phyloP scores from a whole-genome alignment of 1,284 basidiomycete species.

The Neolentinus lepideus region DNA sequence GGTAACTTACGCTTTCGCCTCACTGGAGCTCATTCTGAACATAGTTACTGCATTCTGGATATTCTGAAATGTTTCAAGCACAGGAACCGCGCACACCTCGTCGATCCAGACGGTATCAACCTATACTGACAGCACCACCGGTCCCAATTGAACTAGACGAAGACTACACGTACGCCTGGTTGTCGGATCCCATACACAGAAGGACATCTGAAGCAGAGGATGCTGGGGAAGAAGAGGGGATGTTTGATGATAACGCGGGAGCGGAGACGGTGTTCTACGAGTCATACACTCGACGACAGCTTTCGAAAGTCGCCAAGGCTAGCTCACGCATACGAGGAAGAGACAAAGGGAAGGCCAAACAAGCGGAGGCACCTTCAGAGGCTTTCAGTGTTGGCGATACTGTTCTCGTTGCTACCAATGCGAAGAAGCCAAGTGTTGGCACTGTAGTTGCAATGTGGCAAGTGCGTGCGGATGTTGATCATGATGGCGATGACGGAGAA shows the following conservation, averaged over 20 bases:
- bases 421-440: conserved; percentile 49
- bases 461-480: conserved; percentile 23
- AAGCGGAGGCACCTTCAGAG: conserved; percentile 15
- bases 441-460: conserved; percentile 66
- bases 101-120: conserved; percentile 48
- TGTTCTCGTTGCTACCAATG: conserved; percentile 50
- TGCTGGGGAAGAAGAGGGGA: conserved; percentile 16
- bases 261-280: conserved; percentile 22
- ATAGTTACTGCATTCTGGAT: too few relatives aligned
- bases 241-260: conserved; percentile 18
- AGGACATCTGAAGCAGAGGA: conserved; percentile 29
- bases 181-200: conserved; percentile 27
- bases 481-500: conserved; percentile 10
- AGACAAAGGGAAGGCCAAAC: conserved; percentile 12
- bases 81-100: conserved; percentile 20
- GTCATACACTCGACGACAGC: conserved; percentile 22
- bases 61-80: too few relatives aligned
- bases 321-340: conserved; percentile 12
- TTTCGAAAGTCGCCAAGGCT: conserved; percentile 13
- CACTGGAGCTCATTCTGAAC: too few relatives aligned
- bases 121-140: conserved; percentile 33
- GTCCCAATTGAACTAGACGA: conserved; percentile 20
- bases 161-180: conserved; percentile 27
- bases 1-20: too few relatives aligned
- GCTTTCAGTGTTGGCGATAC: conserved; percentile 54